Conservation (phyloP, 1,139 yeast species). For the Suhomyces anneliseae region DNA sequence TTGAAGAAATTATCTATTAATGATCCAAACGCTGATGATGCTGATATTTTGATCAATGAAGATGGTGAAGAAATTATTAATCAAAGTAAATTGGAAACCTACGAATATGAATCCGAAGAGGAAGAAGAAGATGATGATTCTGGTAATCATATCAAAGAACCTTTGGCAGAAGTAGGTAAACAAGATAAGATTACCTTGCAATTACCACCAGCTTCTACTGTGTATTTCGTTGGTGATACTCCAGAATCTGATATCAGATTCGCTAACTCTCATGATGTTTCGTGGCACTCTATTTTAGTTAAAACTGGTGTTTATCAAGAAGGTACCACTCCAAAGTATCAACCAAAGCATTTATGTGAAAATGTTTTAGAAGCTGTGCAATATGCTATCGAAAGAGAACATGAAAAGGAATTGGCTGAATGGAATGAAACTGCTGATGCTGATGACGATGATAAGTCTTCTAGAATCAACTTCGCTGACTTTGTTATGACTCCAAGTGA, state of each 20-base stretch:
- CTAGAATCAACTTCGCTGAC: slow-evolving; percentile 47
- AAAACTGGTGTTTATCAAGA: slow-evolving; percentile 86
- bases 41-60: slow-evolving; percentile 48
- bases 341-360: slow-evolving; percentile 70
- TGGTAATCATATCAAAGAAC: slow-evolving; percentile 29
- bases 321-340: slow-evolving; percentile 74
- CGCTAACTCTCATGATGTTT: slow-evolving; percentile 80
- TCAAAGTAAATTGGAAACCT: slow-evolving; percentile 44
- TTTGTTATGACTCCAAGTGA: slow-evolving; percentile 51
- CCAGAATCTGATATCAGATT: slow-evolving; percentile 87
- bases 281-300: slow-evolving; percentile 83
- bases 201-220: slow-evolving; percentile 81
- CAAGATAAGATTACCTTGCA: slow-evolving; percentile 49
- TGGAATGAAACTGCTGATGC: slow-evolving; percentile 60
- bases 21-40: slow-evolving; percentile 48
- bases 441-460: slow-evolving; percentile 29
- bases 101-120: slow-evolving; percentile 29
- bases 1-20: slow-evolving; percentile 53
- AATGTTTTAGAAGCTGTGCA: slow-evolving; percentile 80
- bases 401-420: slow-evolving; percentile 64
- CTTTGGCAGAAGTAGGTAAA: slow-evolving; percentile 30
- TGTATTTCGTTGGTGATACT: slow-evolving; percentile 89
- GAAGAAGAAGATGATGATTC: slow-evolving; percentile 33
- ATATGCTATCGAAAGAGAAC: slow-evolving; percentile 81
- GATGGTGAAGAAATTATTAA: slow-evolving; percentile 51